Base-by-base conservation (phyloP, 805 yeast species). In the Pichia ethanolica region DNA sequence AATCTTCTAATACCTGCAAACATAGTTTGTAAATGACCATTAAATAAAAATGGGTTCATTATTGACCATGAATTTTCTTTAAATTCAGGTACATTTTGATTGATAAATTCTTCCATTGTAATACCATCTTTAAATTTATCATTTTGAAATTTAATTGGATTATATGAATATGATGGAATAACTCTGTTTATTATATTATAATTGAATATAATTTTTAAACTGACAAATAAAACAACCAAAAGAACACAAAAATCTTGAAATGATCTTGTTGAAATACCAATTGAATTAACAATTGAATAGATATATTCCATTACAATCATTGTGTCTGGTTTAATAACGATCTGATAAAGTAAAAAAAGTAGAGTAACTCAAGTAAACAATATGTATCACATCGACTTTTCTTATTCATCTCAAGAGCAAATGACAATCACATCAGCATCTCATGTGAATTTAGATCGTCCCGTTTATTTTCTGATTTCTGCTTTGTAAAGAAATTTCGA, bases 11-110 rank as follows among this genome's bases (percentile, higher is more conserved):
- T 65, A 3, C 83, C 77, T 42, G 90, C 79, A 59, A 79, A 82
- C 62, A 84, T 60, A 2, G 96, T 89, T 65, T 90, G 97, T 30
- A 87, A 66, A 49, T 83, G 75, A 27, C 96, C 96, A 52, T 81
- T 81, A 63, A 79, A 79, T 32, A 84, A 63, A 4, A 76, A 65
- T 7, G 93, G 93, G 53, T 79, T 76, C 61, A 83, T 69, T 63
- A 78, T 67, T 56, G 83, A 74, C 56, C 71, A 72, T 38, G 79
- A 62, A 7, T 74, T 73, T 44, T 77, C 60, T 36, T 63, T 61
- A 50, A 82, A 71, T 9, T 69, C 78, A 0, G 82, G 79, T 4
- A 63, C 45, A 10, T 53, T 44, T 27, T 46, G 12, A 34, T 58
- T 39, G 13, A 63, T 59, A 35, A 65, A 51, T 4, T 58, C 59